Evolutionary conservation across 2,329 filamentous ascomycete species (phyloP), one percentile per base, ranked within the genome.

Genomic region (Thermomyces lanuginosus): DNA sequence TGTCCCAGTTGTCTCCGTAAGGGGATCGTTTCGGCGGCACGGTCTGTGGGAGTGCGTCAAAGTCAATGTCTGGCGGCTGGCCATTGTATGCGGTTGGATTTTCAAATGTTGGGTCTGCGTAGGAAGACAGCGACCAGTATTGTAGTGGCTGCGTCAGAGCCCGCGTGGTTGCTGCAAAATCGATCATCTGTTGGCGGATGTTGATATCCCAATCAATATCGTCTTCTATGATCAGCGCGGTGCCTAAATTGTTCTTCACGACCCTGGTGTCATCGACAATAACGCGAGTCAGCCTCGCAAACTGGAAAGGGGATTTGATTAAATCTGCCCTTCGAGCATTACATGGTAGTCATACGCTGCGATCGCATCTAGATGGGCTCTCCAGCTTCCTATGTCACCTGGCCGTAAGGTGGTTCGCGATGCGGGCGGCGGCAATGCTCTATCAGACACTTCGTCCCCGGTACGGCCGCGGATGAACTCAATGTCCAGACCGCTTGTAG

Each of bases 181-280:
- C 46, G 6, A 47, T 48, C 9, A 69, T 51, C 37, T 71, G 66
- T 0, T 44, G 26, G 16, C 61, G 61, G 13, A 70, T 41, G 0
- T 54, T 48, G 8, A 69, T 43, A 30, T 70, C 66, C 66, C 66
- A 71, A 44, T 71, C 66, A 11, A 58, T 54, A 30, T 70, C 66
- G 37, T 70, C 66, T 38, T 71, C 66, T 14, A 70, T 40, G 16
- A 70, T 61, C 2, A 70, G 44, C 0, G 61, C 64, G 1, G 58
- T 61, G 1, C 51, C 45, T 2, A 65, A 36, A 21, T 58, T 55
- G 7, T 56, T 43, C n/a, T 56, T 46, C 7, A 68, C 50, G 8
- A 69, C 46, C 12, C 50, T 53, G 12, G 11, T n/a, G n/a, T n/a
- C n/a, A n/a, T n/a, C n/a, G n/a, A n/a, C n/a, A n/a, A n/a, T n/a